These are phyloP conservation scores for Vaccinium darrowii DNA, from an alignment of 148 eudicot genomes.

Conservation along the genomic window DNA sequence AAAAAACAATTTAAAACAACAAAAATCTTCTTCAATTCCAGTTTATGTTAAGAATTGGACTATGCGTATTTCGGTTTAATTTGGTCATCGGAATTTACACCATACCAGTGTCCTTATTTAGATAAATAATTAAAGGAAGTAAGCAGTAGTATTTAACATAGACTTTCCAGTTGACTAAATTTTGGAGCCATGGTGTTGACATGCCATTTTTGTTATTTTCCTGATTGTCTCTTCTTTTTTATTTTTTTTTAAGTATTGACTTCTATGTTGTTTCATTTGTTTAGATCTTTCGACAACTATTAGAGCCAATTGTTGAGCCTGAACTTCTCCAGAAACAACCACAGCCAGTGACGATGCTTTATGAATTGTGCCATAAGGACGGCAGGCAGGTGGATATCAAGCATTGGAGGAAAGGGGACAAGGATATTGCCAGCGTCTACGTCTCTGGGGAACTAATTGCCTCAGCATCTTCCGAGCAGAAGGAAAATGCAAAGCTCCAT, in stretches of 20 bases:
- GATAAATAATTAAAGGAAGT: background rate
- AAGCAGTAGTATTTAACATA: background rate
- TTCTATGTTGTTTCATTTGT: background rate
- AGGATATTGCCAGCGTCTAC: constrained; percentile 38
- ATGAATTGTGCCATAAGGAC: constrained; percentile 56
- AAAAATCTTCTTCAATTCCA: background rate
- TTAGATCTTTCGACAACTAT: constrained; percentile 37
- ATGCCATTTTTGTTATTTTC: background rate
- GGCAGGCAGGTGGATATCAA: background rate
- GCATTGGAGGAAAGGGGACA: constrained; percentile 14
- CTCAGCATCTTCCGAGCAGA: constrained; percentile 49
- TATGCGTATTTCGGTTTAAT: background rate
- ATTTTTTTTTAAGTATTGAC: background rate
- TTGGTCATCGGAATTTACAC: background rate
- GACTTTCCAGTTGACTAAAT: background rate
- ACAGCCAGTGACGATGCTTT: constrained; percentile 75
- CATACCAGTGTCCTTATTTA: background rate
- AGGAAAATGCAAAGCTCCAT: constrained; percentile 64
- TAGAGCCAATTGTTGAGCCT: constrained; percentile 70
- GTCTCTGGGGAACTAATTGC: constrained; percentile 53
- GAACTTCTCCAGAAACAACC: constrained; percentile 59
- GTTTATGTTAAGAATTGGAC: background rate
- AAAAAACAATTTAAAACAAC: background rate
- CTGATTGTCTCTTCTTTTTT: background rate
- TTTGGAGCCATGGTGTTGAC: background rate